Base-by-base conservation (phyloP, 129 eudicot genomes). In the Ambrosia artemisiifolia region DNA sequence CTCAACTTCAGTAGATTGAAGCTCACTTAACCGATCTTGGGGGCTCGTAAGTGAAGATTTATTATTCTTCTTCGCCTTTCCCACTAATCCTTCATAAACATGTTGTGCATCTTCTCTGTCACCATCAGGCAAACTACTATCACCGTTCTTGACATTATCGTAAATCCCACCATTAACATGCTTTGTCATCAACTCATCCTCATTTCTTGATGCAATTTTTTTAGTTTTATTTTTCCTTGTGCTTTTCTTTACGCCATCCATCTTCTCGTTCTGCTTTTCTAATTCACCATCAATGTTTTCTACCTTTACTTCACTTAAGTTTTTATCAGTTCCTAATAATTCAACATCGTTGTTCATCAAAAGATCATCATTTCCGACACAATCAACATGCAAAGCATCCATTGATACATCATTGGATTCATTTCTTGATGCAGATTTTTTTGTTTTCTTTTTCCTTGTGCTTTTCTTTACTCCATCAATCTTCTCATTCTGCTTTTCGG, bases 401-500 rank as follows among this genome's bases (percentile, higher is more conserved):
- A 36, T 48, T 7, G 70, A 50, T 17, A 46, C 76, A 43, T 46
- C 12, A 46, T 33, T 65, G 46, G 38, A 47, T 35, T 42, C 56
- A 33, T 57, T 48, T 66, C 53, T 42, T 24, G 46, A 36, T 43
- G 49, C 65, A 59, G 85, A 84, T 36, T 60, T 67, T 51, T 67
- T 81, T 16, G 24, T 73, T 56, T 73, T 63, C 61, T n/a, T 84
- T 66, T 67, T 76, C 47, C 19, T 73, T 66, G 44, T 75, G 66
- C 18, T 75, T 48, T 28, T 67, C 78, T 65, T 78, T 13, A 4
- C 36, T 67, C 47, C 83, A 53, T 55, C 71, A 43, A 50, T 54
- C 38, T 62, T 36, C 59, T 57, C 87, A 60, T 55, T 69, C 60
- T 71, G 83, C 34, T 62, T 80, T 44, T 75, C 59, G 14, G 78